Evolutionary conservation across 2,329 filamentous ascomycete genomes (phyloP).

Genomic region (Fusarium sp.): DNA sequence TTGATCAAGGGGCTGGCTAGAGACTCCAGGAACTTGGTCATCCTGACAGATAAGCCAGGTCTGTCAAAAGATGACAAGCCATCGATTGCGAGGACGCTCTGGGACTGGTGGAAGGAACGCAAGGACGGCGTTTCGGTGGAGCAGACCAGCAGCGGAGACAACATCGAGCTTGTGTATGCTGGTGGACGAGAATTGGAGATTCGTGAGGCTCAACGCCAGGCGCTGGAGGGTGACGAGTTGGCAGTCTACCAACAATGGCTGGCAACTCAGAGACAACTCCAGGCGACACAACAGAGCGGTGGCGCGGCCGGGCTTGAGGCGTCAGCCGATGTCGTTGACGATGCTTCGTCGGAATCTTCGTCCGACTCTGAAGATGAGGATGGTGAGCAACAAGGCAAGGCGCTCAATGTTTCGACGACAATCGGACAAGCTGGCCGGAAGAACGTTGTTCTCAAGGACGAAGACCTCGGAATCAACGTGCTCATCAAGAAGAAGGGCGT

Average conservation of each 20-base stretch:
- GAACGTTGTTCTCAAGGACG: constrained; percentile 87
- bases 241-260: constrained; percentile 91
- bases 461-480: constrained; percentile 92
- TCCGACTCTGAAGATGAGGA: constrained; percentile 91
- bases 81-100: constrained; percentile 80
- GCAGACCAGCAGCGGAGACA: constrained; percentile 64
- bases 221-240: constrained; percentile 81
- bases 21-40: constrained; percentile 83
- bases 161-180: constrained; percentile 74
- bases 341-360: constrained; percentile 86
- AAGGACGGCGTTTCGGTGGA: constrained; percentile 73
- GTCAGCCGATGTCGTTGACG: constrained; percentile 80
- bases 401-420: constrained; percentile 87
- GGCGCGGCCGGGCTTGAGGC: constrained; percentile 76
- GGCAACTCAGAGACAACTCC: constrained; percentile 86
- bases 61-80: constrained; percentile 54
- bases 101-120: constrained; percentile 81
- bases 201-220: constrained; percentile 69
- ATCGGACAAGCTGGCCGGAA: constrained; percentile 86
- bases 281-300: constrained; percentile 80
- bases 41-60: constrained; percentile 83
- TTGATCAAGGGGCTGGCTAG: constrained; percentile 79
- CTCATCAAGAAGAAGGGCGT: constrained; percentile 88
- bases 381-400: constrained; percentile 89
- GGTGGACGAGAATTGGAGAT: constrained; percentile 72